Base-by-base conservation (phyloP, 805 yeast genomes). In the Hanseniaspora hatyaiensis region DNA sequence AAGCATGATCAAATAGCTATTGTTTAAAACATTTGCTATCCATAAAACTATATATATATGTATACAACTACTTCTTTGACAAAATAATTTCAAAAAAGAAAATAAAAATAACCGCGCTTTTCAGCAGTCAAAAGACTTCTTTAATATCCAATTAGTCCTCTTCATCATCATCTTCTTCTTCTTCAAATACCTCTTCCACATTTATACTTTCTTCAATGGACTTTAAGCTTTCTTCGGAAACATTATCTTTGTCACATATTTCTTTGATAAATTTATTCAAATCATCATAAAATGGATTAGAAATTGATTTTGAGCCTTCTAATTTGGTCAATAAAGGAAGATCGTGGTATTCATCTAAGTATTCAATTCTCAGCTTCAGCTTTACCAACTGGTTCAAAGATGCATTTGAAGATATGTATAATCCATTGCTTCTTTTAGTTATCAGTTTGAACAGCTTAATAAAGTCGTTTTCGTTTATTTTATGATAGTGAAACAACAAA, bases 131-230 rank as follows among this genome's bases (percentile, higher is more conserved):
- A n/a, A n/a, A n/a, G n/a, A n/a, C n/a, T n/a, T n/a, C n/a, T n/a
- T n/a, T n/a, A n/a, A n/a, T n/a, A n/a, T n/a, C n/a, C n/a, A n/a
- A n/a, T n/a, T n/a, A n/a, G n/a, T n/a, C n/a, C 11, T 26, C 6
- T 26, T 26, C 36, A 30, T 41, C 23, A 2, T 34, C 45, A 6
- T 47, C 38, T n/a, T 50, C 54, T 5, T 50, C 57, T 11, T 53
- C 57, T 3, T 51, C 55, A 8, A 52, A 53, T n/a, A 53, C 55
- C n/a, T 43, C 52, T 15, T 52, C 51, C 40, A 58, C 59, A 56
- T 51, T 56, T 42, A 34, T n/a, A n/a, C 37, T 52, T 41, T 54
- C 59, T 4, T 52, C 53, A 0, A 53, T 55, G 24, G 53, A 53
- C 3, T 54, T 52, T 6, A 48, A 52, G 8, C 53, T 52, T 12